Evolutionary conservation across 2,329 filamentous ascomycete species (phyloP), one percentile per base, ranked within the genome.

Genomic region (Fusarium luffae): DNA sequence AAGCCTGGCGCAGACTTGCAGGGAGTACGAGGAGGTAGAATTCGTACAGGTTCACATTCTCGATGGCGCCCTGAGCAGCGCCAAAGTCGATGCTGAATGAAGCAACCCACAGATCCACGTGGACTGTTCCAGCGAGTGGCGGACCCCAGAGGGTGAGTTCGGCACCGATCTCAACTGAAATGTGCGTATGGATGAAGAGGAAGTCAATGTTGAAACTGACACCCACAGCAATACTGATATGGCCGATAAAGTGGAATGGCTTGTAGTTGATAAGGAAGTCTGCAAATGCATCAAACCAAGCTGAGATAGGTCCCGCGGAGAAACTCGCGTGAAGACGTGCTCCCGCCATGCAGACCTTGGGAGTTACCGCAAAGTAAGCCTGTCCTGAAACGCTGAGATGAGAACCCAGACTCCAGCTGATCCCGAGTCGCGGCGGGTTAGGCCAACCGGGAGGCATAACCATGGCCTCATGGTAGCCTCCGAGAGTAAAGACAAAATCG

Each of bases 311-410:
- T 4, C 68, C 65, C 9, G 49, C 28, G 5, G 2, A 42, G 3
- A 68, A 42, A 1, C 16, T 21, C 2, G 46, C 61, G 1, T 68
- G 40, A 4, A 81, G 52, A 1, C 65, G 32, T 1, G 73, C 78
- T 12, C 81, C 79, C 1, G 66, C 79, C 79, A 82, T 82, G 46
- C 69, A 77, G 0, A 59, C 63, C 21, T 79, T 78, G 0, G 80
- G 79, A 0, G 78, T 82, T 4, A 83, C 77, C 0, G 79, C 80
- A 62, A 82, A 82, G 66, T 82, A 82, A 0, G 77, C 77, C 40
- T 79, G 52, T 0, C 80, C 80, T 2, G 52, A 62, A 23, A 83
- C 76, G 3, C 48, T 69, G 4, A 82, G 61, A 11, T 54, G 54
- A 2, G 18, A 51, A 4, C 43, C 43, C 5, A 76, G 60, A 2